Evolutionary conservation across 257 asterid species (phyloP), one percentile per base, ranked within the genome.

Genomic region (Gentiana dahurica): DNA sequence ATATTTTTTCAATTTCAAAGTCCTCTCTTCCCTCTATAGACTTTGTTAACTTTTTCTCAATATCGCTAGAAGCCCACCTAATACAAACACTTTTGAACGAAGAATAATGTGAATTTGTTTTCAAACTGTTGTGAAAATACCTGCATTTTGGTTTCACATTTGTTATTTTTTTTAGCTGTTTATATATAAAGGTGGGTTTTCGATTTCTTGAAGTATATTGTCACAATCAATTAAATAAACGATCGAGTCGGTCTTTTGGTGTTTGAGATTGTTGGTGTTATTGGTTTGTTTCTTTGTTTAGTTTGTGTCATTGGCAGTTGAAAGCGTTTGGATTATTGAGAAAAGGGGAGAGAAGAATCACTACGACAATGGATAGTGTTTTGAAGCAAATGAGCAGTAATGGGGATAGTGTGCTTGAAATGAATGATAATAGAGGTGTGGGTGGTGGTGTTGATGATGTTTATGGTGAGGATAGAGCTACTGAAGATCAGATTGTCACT

Each of bases 391-490:
- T 81, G 61, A 41, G 46, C 24, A 53, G 69, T 12, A 76, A 64
- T 55, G 93, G 85, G n/a, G 95, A 72, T 48, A 72, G 80, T 10
- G 87, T 85, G 44, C 86, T 85, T 52, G 88, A 81, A 11, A 59
- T 87, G 67, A 59, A 67, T 57, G 84, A 84, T 68, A 70, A 77
- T 72, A 37, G 72, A 57, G 89, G 88, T 5, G 81, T 85, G 2
- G 94, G 75, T 8, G 97, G 95, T 49, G 97, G 98, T 34, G 98
- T 87, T 60, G 67, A 65, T 53, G 97, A 91, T 54, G 73, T 81
- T 35, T 91, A 85, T 37, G 95, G 98, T 2, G 96, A 87, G 70
- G 97, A 91, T 61, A 79, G 90, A 55, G 98, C 98, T 53, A 73
- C 94, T 2, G 80, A 91, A 76, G 78, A 87, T 72, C 96, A 79